A percentile compares a stretch with the other conserved stretches of the same genome.
Evolutionary conservation across 164 flowering plant species (phyloP).

Genomic region (Stephania japonica): DNA sequence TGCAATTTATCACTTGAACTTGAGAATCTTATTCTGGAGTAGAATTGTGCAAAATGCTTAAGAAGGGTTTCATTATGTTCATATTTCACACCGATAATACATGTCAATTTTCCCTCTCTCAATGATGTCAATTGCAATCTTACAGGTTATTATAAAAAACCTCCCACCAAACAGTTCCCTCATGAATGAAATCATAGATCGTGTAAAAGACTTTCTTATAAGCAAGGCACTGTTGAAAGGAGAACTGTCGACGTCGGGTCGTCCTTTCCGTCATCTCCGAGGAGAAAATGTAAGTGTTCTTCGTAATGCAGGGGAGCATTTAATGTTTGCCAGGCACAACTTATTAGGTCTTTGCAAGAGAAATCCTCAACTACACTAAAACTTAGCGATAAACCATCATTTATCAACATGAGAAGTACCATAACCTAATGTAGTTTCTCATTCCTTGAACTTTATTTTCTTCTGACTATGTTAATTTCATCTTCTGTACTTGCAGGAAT

Average conservation of each 20-base stretch:
- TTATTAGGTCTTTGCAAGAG: background rate
- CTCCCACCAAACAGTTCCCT: slow-evolving; percentile 88
- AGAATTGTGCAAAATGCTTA: background rate
- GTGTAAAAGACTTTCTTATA: slow-evolving; percentile 70
- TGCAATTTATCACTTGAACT: background rate
- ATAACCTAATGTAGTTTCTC: background rate
- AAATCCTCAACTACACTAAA: background rate
- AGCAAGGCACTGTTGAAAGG: slow-evolving; percentile 76
- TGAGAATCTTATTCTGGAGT: background rate
- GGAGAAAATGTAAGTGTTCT: slow-evolving; percentile 56
- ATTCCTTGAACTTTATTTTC: background rate
- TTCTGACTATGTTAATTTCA: background rate
- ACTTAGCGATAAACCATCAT: background rate
- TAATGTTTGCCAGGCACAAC: background rate
- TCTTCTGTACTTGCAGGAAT: slow-evolving; percentile 44
- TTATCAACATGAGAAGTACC: background rate
- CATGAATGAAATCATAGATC: slow-evolving; percentile 74
- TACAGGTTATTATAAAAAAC: slow-evolving; percentile 82
- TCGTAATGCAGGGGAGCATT: background rate
- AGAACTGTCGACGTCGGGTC: slow-evolving; percentile 43
- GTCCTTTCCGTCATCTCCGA: slow-evolving; percentile 50
- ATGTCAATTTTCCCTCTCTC: background rate
- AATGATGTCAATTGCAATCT: background rate
- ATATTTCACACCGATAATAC: background rate
- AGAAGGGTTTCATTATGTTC: background rate